Evolutionary conservation across 2,329 filamentous ascomycete genomes (phyloP).

Genomic region (Sporothrix protearum): DNA sequence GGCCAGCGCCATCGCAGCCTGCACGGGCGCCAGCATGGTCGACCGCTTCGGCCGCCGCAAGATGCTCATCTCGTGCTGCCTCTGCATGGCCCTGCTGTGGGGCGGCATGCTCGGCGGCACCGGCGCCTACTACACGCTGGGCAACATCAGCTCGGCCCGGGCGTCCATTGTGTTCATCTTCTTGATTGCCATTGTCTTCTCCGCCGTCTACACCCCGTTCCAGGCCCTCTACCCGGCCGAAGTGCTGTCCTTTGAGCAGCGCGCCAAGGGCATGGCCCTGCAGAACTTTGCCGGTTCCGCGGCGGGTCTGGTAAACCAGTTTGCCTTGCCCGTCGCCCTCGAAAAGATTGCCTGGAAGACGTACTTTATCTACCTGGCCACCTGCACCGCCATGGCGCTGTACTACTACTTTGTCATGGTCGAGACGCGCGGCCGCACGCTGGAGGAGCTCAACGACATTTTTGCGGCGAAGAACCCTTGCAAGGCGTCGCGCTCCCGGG

Average conservation of each 20-base stretch:
- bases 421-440: conserved; percentile 36
- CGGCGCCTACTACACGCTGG: conserved; percentile 16
- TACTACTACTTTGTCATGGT: conserved; percentile 41
- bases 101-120: conserved; percentile 23
- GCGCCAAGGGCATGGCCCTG: conserved; percentile 25
- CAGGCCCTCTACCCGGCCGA: conserved; percentile 24
- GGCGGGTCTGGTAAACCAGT: conserved; percentile 20
- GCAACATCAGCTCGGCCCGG: conserved; percentile 11
- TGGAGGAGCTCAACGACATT: conserved; percentile 23
- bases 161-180: conserved; percentile 23
- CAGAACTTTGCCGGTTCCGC: conserved; percentile 20
- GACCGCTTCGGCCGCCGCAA: conserved; percentile 56
- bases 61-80: conserved; percentile 36
- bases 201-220: conserved; percentile 19
- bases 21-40: conserved; percentile 53
- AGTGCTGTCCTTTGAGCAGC: conserved; percentile 22
- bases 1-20: conserved; percentile 48
- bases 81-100: conserved; percentile 21
- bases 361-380: conserved; percentile 19
- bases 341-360: conserved; percentile 25
- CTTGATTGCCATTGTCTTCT: conserved; percentile 21
- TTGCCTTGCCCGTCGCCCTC: conserved; percentile 32
- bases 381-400: conserved; percentile 8
- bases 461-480: conserved; percentile 22
- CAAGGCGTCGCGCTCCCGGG: not conserved